Evolutionary conservation across 1,139 yeast genomes (phyloP), one percentile per base, ranked within the genome.

Genomic region (Pichia sp.): DNA sequence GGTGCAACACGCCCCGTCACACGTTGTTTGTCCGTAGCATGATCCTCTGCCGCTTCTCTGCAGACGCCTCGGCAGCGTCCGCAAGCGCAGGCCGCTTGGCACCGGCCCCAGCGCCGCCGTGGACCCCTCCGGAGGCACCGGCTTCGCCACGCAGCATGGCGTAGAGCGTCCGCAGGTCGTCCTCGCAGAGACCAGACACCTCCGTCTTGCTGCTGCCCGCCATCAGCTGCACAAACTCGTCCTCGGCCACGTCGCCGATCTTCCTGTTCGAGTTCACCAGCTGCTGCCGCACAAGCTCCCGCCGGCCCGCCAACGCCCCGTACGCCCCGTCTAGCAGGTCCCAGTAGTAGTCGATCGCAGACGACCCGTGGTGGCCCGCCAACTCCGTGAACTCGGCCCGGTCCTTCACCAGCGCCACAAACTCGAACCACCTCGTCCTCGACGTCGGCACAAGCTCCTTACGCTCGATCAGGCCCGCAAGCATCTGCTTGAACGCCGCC

Each of bases 341-440:
- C 82, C 90, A 80, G 64, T 87, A 89, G 47, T 89, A 70, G 58
- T 90, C 96, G 41, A 86, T 66, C 0, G 96, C 87, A 1, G 84
- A 77, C 0, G 97, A 90, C 0, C 97, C 97, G 47, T 81, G 76
- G 56, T 92, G 77, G 0, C 96, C 96, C 57, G 90, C 77, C 45
- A 90, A 63, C 26, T 78, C 82, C 15, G 79, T 67, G 64, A 86
- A 90, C 16, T 82, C 72, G 53, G 74, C 76, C 57, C 86, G 86
- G 32, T 79, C 77, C 60, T 81, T 82, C 1, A 90, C 64, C 3
- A 67, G 56, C 0, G 79, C 74, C 42, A 80, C 74, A 6, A 88
- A 66, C 31, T 83, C 84, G 53, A 70, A 72, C 84, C 95, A 90
- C 54, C 70, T 74, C 0, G 89, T 75, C 53, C 77, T 79, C 2